phyloP scores from a whole-genome alignment of 2,329 filamentous ascomycete species.

The Aspergillus clavatus region DNA sequence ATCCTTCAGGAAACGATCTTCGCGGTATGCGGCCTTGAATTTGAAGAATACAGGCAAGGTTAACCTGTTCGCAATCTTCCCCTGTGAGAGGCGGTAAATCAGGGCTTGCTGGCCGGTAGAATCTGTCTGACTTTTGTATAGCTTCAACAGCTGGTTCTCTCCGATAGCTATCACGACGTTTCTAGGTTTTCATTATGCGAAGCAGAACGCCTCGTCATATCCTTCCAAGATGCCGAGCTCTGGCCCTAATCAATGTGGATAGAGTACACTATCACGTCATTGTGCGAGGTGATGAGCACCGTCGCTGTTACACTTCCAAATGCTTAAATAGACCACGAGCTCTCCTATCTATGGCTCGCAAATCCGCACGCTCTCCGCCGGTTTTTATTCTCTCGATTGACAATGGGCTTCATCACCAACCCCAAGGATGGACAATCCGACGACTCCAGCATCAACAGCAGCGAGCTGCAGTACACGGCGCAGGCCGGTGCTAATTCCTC shows the following conservation, averaged over 20 bases:
- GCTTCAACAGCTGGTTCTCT: too few species aligned
- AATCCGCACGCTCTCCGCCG: neutral
- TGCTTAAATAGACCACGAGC: neutral
- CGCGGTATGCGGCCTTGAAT: too few species aligned
- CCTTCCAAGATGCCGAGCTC: neutral
- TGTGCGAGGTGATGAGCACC: constrained; percentile 5
- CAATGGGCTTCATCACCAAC: constrained; percentile 3
- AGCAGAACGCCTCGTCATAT: too few species aligned
- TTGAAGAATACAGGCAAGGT: too few species aligned
- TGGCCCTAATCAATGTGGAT: neutral
- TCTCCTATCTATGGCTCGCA: neutral
- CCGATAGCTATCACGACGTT: too few species aligned
- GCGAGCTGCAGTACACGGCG: constrained; percentile 11
- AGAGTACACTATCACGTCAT: constrained; percentile 5
- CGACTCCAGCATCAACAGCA: constrained; percentile 8
- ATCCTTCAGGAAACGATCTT: neutral
- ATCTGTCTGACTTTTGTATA: too few species aligned
- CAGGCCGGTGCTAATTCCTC: constrained; percentile 42
- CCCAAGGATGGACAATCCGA: neutral
- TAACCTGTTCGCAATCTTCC: too few species aligned
- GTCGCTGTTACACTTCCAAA: neutral
- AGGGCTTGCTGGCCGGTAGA: too few species aligned
- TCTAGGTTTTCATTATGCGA: neutral
- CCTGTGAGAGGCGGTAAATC: too few species aligned
- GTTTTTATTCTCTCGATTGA: neutral